Evolutionary conservation across 1,284 basidiomycete genomes (phyloP), one percentile per base, ranked within the genome.

Genomic region (Tetrapyrgos nigripes): DNA sequence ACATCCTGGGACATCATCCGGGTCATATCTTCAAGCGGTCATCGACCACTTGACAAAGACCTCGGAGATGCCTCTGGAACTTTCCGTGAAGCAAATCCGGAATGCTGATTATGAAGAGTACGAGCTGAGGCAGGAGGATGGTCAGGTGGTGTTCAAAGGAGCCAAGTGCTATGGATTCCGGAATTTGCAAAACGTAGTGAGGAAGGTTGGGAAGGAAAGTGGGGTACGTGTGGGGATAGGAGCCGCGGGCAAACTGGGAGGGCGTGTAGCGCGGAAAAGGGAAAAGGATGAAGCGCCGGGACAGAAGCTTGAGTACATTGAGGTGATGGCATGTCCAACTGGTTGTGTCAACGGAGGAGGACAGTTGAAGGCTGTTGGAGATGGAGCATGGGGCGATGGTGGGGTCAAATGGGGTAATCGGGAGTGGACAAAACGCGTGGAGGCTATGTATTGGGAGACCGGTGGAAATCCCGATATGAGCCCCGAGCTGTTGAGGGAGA

Each of bases 331-430:
- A 23, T 99, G 97, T 77, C 97, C 97, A 0, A 88, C 92, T 0
- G 97, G 97, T 5, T 99, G 97, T 71, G 94, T 98, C 50, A 98
- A 98, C 70, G 97, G 97, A 3, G 97, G 97, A 26, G 97, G 97
- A 1, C 97, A 99, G 77, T 81, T 96, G 67, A 89, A 90, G 56
- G 68, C 58, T 33, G 44, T 37, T 52, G 88, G 92, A 66, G 84
- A 79, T 57, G 88, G 85, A 62, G 79, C 86, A 59, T 86, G 85
- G 85, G 79, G 75, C 65, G 81, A 75, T 46, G 76, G 68, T 53
- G 86, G 83, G 2, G 84, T 83, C 47, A 50, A 82, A 67, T 91
- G 89, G 88, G 88, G 88, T 4, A 83, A 85, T 66, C 89, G 85
- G 68, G 91, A 88, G 64, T 94, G 92, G 92, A 90, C 88, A 47